A percentile compares a stretch with the other conserved stretches of the same genome.
phyloP scores from a whole-genome alignment of 768 basidiomycete genomes.

The Chiua virens region DNA sequence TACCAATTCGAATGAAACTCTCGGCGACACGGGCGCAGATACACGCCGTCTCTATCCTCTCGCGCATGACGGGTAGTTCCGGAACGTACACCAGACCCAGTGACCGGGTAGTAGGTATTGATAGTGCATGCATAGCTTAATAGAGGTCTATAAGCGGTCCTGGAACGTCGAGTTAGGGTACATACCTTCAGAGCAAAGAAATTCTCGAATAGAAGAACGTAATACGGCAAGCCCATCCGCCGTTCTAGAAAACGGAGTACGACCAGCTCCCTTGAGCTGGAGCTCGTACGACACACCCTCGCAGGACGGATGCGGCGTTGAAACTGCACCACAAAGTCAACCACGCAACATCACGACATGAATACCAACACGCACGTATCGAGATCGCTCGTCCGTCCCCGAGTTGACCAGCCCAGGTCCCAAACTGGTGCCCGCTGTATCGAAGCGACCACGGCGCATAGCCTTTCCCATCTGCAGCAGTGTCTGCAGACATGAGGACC shows the following conservation, averaged over 20 bases:
- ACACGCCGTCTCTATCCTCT: constrained; percentile 68
- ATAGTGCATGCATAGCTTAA: constrained; percentile 72
- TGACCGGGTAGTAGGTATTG: constrained; percentile 86
- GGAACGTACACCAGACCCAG: constrained; percentile 79
- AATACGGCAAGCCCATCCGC: constrained; percentile 95
- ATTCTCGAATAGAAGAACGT: constrained; percentile 94
- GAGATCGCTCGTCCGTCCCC: constrained; percentile 97
- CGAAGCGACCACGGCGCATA: constrained; percentile 77
- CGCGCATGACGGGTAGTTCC: constrained; percentile 70
- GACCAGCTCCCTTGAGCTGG: constrained; percentile 92
- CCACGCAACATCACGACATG: constrained; percentile 2
- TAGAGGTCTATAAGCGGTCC: constrained; percentile 38
- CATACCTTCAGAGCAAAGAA: constrained; percentile 85
- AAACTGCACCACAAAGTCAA: constrained; percentile 45
- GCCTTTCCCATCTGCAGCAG: constrained; percentile 32
- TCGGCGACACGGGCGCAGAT: constrained; percentile 82
- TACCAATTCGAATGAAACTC: constrained; percentile 90
- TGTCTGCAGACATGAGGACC: constrained; percentile 50
- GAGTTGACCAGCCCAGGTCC: constrained; percentile 88
- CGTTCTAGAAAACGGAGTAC: constrained; percentile 89
- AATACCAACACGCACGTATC: constrained; percentile 47
- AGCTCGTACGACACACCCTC: constrained; percentile 69
- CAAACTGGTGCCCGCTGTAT: constrained; percentile 92
- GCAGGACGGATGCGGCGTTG: constrained; percentile 69
- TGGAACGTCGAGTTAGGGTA: not conserved